Base-by-base conservation (phyloP, 2,329 filamentous ascomycete genomes). In the Clonostachys sp. region DNA sequence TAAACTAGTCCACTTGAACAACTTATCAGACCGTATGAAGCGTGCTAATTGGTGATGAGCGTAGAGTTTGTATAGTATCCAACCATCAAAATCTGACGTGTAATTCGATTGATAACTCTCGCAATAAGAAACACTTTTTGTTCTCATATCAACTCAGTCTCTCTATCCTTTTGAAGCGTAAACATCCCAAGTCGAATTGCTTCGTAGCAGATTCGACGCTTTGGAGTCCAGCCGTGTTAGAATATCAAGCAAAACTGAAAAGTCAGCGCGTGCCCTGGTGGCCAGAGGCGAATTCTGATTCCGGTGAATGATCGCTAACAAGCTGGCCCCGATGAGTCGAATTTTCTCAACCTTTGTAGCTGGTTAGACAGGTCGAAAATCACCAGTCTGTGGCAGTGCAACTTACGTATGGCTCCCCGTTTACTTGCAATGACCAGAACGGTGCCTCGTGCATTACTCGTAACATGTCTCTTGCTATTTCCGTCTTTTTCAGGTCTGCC, bases 381-480 rank as follows among this genome's bases (percentile, higher is more conserved):
- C 10, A 10, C 9, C 9, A 30, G 9, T 12, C 24, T n/a, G 16
- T 17, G 24, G 24, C 14, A 41, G 16, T 13, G 40, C 12, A 2
- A 56, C 65, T 56, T 41, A 68, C 67, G 44, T 66, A 64, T 24
- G 67, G 64, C 42, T 71, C 67, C 1, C 67, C 65, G 16, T 70
- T 70, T 4, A 66, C 61, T 34, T 68, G 63, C 24, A 71, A 44
- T 0, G 66, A 61, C 65, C 68, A 72, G 38, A 72, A 72, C 0
- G 70, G 70, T 3, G 67, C 63, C 41, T 67, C 64, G 2, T 64
- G 62, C 30, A 73, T 64, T 1, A 70, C 62, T 0, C 63, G 57
- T 13, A 72, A 38, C 62, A 72, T 69, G 41, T 71, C 67, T 12
- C 66, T 57, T 2, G 70, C 70, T 43, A 73, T 71, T 42, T 73